Evolutionary conservation across 805 yeast genomes (phyloP).

Genomic region (Clavispora fructus): DNA sequence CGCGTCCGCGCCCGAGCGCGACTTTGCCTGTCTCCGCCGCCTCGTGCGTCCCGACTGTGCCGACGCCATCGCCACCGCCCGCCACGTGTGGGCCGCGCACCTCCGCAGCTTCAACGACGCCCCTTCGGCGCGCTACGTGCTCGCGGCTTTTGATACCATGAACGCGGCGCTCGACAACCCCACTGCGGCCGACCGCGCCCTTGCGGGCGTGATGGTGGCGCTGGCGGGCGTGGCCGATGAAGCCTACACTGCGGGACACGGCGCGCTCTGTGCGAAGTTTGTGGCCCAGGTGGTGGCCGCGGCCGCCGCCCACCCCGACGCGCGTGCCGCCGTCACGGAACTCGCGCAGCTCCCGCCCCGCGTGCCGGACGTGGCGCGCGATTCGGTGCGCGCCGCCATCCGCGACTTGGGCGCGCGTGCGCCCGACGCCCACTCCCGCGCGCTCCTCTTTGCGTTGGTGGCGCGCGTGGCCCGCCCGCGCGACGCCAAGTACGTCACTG

Average conservation of each 20-base stretch:
- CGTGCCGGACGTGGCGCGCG: background rate
- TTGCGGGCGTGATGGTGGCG: conserved; percentile 6
- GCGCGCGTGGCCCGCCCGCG: background rate
- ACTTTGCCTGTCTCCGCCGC: conserved; percentile 19
- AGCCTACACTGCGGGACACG: background rate
- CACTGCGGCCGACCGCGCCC: conserved; percentile 3
- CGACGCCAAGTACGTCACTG: conserved; percentile 5
- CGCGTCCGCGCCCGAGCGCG: conserved; percentile 47
- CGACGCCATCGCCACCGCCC: conserved; percentile 4
- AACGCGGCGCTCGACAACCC: background rate
- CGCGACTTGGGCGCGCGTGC: background rate
- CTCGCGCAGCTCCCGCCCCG: background rate
- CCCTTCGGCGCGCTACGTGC: conserved; percentile 3
- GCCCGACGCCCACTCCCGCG: background rate
- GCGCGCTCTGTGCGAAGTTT: conserved; percentile 1
- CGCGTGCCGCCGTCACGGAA: background rate
- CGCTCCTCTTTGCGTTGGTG: background rate
- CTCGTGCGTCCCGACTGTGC: background rate
- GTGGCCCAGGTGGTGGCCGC: background rate
- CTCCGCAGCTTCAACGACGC: conserved; percentile 14
- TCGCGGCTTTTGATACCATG: background rate
- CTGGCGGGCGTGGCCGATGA: background rate
- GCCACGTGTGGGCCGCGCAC: conserved; percentile 11
- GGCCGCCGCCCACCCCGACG: background rate
- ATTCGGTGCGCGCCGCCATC: background rate